Evolutionary conservation across 768 basidiomycete species (phyloP).

Genomic region (Mycena filopes): DNA sequence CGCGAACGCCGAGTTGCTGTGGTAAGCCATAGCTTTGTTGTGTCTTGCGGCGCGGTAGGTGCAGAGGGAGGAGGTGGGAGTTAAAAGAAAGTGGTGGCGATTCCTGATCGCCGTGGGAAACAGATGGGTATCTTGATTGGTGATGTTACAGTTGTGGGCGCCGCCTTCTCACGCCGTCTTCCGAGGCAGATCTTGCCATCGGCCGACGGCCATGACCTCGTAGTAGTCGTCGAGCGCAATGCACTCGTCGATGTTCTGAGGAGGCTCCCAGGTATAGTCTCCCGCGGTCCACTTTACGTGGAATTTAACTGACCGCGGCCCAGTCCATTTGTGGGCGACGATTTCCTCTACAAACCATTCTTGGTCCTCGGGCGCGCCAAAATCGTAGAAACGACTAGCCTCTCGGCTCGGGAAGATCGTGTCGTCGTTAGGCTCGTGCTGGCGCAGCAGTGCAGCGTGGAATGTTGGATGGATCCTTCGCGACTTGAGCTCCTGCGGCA

Average conservation of each 20-base stretch:
- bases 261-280: conserved; percentile 47
- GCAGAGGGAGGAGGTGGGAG: not conserved
- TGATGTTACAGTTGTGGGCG: not conserved
- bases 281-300: conserved; percentile 45
- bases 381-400: conserved; percentile 46
- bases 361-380: conserved; percentile 39
- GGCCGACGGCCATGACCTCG: conserved; percentile 38
- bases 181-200: conserved; percentile 20
- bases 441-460: conserved; percentile 44
- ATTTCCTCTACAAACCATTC: conserved; percentile 54
- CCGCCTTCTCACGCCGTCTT: too few species aligned
- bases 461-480: conserved; percentile 47
- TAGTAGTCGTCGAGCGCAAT: conserved; percentile 44
- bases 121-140: not conserved
- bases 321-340: conserved; percentile 1
- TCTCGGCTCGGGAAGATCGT: conserved; percentile 46
- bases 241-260: conserved; percentile 37
- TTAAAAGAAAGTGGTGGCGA: not conserved
- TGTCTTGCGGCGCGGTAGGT: not conserved
- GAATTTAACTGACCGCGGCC: conserved; percentile 30
- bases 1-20: too few species aligned
- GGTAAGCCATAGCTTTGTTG: not conserved
- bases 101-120: not conserved
- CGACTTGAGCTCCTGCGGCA: conserved; percentile 36
- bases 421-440: conserved; percentile 44